Evolutionary conservation across 345 rosid genomes (phyloP), one percentile per base, ranked within the genome.

Genomic region (Schrenkiella parvula): DNA sequence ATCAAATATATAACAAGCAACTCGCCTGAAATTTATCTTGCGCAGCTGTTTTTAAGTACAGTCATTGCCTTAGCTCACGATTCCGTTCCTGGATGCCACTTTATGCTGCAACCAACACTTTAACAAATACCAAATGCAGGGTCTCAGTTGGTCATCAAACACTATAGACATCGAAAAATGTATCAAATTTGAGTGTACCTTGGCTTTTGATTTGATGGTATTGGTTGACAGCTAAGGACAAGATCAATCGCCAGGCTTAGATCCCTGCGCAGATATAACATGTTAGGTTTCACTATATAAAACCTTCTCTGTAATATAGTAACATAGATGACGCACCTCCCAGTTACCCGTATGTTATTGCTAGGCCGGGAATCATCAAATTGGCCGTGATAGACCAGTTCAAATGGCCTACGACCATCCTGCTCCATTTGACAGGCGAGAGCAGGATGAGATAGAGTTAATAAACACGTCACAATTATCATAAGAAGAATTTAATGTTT

Each of bases 101-200:
- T 93, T 76, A 93, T 88, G 88, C 97, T 91, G 90, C 97, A 93
- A 65, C 98, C 98, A 64, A 89, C 80, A 68, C 98, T 93, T 57
- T 67, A 70, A 64, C 50, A 66, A 10, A 60, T 61, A 63, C 61
- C 44, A 72, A 64, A 56, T n/a, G 18, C 48, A 64, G 26, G 39
- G 38, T 21, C 11, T 38, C 53, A 65, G 62, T 64, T 48, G 28
- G 25, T 12, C 13, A 65, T 32, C 61, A 37, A 38, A 76, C 71
- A 54, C 48, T 70, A 37, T 17, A 74, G 66, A 59, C 44, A 62
- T 1, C 31, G 38, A 41, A 17, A 68, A 31, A 6, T 4, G 58
- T 17, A 53, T 23, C 10, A n/a, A 23, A 8, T 19, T 4, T 35
- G 29, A 55, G 22, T 14, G 50, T 78, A 89, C 97, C 97, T 91